Evolutionary conservation across 129 eudicot genomes (phyloP).

Genomic region (Oenanthe sinensis): DNA sequence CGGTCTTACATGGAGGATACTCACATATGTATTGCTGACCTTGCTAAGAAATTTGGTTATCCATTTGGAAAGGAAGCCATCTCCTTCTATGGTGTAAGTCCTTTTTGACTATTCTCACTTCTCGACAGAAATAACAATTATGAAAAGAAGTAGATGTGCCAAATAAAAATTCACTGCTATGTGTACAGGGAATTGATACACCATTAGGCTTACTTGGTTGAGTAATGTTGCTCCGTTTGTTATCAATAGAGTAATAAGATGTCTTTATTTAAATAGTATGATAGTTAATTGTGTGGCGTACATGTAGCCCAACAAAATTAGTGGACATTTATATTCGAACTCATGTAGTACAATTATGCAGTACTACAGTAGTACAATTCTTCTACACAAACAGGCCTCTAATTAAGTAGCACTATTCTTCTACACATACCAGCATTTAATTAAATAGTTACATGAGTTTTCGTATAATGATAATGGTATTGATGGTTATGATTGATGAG

Average conservation of each 20-base stretch:
- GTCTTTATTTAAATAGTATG: neutral
- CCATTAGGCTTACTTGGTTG: neutral
- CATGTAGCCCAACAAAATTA: neutral
- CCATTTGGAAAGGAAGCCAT: conserved; percentile 54
- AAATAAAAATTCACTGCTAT: neutral
- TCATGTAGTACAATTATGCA: too few relatives aligned
- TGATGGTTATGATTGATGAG: too few relatives aligned
- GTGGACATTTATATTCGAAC: neutral
- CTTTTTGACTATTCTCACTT: conserved; percentile 13
- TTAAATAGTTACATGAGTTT: too few relatives aligned
- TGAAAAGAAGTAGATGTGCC: neutral
- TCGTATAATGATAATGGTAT: too few relatives aligned
- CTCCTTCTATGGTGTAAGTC: conserved; percentile 91
- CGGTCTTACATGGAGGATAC: conserved; percentile 88
- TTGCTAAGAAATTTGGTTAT: conserved; percentile 56
- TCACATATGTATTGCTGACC: conserved; percentile 69
- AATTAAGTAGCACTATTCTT: too few relatives aligned
- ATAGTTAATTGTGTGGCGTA: neutral
- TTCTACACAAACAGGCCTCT: too few relatives aligned
- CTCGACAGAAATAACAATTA: neutral
- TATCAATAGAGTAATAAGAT: neutral
- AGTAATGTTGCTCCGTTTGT: neutral
- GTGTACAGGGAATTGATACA: neutral
- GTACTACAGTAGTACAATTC: too few relatives aligned
- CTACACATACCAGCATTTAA: too few relatives aligned